Evolutionary conservation across 1,139 yeast genomes (phyloP), one percentile per base, ranked within the genome.

Genomic region (Blastobotrys serpentis): DNA sequence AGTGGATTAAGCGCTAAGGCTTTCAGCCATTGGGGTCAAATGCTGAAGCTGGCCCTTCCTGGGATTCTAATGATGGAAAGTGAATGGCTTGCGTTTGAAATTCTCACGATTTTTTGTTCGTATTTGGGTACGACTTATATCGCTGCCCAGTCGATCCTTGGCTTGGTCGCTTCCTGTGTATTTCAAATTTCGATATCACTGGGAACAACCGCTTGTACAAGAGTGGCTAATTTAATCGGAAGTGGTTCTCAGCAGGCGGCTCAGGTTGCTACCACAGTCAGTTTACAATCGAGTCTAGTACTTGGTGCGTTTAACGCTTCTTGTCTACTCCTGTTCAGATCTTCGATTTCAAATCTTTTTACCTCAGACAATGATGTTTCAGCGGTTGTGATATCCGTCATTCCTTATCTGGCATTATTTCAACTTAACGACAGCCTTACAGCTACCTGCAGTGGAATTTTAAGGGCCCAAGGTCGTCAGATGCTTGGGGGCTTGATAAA

Each of bases 181-280:
- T 89, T 86, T 61, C 88, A 87, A 84, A 75, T 86, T 8, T 96
- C 97, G 10, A 87, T 89, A 72, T 89, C 96, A 0, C 79, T 88
- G 7, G 84, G 95, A 33, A 88, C 89, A 29, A 95, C 96, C 0
- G 77, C 90, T 0, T 83, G 95, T 0, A 89, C 96, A 0, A 76
- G 97, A 64, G 83, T 89, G 43, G 96, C 96, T 30, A 86, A 84
- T 61, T 86, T 85, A 57, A 79, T 90, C 49, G 98, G 98, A 2
- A 94, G 92, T 0, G 82, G 77, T 42, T 81, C 86, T 56, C 67
- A 81, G 3, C 69, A 68, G 21, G 73, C 77, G 36, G 96, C 96
- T 0, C 74, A 78, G 50, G 68, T 76, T 2, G 83, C 96, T 1
- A 77, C 89, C 1, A 68, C 71, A 49, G 77, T 84, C 2, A 89